These are phyloP conservation scores for Fusarium haematococcum DNA, from an alignment of 2,329 filamentous ascomycete genomes.

Conservation along the genomic window DNA sequence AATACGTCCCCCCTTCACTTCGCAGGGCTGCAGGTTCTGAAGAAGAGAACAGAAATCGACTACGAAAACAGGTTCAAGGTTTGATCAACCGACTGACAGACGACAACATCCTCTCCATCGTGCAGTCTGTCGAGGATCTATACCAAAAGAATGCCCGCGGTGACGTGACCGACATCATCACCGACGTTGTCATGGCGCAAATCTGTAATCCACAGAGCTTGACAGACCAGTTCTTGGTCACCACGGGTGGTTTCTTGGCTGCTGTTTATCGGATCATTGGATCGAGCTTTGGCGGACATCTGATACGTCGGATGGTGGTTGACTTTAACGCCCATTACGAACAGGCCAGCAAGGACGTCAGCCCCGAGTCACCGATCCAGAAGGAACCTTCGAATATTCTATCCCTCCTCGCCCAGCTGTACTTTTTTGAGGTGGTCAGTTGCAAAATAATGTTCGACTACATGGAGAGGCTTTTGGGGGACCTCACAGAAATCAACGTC, in stretches of 20 bases:
- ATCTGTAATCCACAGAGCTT: slow-evolving; percentile 82
- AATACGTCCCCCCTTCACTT: slow-evolving; percentile 92
- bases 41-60: slow-evolving; percentile 73
- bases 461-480: slow-evolving; percentile 79
- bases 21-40: slow-evolving; percentile 73
- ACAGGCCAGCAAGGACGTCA: slow-evolving; percentile 52
- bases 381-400: slow-evolving; percentile 76
- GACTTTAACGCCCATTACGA: slow-evolving; percentile 77
- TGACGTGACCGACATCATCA: slow-evolving; percentile 83
- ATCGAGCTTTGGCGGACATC: slow-evolving; percentile 88
- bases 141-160: slow-evolving; percentile 89
- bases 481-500: slow-evolving; percentile 86
- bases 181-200: slow-evolving; percentile 82
- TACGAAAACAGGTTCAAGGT: slow-evolving; percentile 87
- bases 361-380: slow-evolving; percentile 53
- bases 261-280: slow-evolving; percentile 90
- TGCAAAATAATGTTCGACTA: slow-evolving; percentile 91
- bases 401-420: slow-evolving; percentile 85
- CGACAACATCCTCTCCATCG: slow-evolving; percentile 85
- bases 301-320: slow-evolving; percentile 82
- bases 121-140: slow-evolving; percentile 83
- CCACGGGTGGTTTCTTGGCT: slow-evolving; percentile 90
- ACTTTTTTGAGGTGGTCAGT: slow-evolving; percentile 90
- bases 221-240: slow-evolving; percentile 89
- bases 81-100: slow-evolving; percentile 94